Percentiles rank a stretch among this genome's conserved stretches.
phyloP scores from a whole-genome alignment of 2,329 filamentous ascomycete species.

The Xylariaceae sp. region DNA sequence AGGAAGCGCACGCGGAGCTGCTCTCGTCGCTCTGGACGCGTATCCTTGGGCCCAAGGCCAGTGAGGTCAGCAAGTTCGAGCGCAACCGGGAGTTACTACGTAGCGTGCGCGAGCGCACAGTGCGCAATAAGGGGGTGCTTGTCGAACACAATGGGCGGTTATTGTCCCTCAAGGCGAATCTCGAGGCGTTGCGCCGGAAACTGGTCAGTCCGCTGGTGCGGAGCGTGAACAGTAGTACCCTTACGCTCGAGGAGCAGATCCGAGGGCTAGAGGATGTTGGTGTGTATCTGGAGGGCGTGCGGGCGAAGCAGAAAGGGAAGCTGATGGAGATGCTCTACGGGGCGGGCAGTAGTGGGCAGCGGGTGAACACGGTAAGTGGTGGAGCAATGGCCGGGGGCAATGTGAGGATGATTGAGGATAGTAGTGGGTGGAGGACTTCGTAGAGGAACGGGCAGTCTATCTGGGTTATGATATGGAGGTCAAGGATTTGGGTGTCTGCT shows the following conservation, averaged over 20 bases:
- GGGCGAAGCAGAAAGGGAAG: conserved; percentile 77
- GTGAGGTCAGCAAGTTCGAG: conserved; percentile 81
- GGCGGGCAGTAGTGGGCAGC: conserved; percentile 15
- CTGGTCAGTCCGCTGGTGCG: conserved; percentile 80
- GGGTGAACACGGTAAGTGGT: conserved; percentile 19
- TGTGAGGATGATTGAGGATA: no score
- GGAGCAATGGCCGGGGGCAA: neutral
- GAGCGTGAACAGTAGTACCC: conserved; percentile 60
- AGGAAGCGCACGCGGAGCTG: conserved; percentile 74
- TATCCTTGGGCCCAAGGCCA: conserved; percentile 72
- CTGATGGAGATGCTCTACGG: conserved; percentile 77
- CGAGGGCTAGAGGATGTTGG: conserved; percentile 76
- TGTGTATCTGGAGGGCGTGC: conserved; percentile 68
- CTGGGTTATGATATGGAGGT: no score
- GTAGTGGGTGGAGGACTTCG: no score
- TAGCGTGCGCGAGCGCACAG: conserved; percentile 75
- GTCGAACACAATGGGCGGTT: conserved; percentile 84
- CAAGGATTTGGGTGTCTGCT: no score
- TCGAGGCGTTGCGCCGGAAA: conserved; percentile 79
- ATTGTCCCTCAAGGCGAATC: conserved; percentile 76
- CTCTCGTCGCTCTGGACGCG: conserved; percentile 82
- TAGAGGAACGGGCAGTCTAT: no score
- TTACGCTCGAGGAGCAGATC: conserved; percentile 82
- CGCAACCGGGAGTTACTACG: conserved; percentile 78
- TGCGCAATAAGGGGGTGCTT: conserved; percentile 81